A percentile compares a stretch with the other conserved stretches of the same genome.
Conservation (phyloP, 345 rosid genomes). For the Aegle marmelos region DNA sequence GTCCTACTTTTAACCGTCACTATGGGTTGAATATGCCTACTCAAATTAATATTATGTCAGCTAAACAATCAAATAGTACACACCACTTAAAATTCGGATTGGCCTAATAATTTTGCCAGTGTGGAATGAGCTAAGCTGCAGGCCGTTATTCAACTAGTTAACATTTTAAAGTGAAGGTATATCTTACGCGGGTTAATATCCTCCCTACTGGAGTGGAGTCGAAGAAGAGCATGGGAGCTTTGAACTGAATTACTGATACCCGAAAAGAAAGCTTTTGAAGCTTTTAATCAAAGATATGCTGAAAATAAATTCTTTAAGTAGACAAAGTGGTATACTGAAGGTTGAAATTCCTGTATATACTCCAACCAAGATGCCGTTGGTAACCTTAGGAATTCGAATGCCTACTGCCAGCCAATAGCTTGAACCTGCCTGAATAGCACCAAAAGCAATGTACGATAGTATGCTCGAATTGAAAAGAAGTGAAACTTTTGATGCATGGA, state of each 20-base stretch:
- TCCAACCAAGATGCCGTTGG: background rate
- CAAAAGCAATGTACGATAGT: slow-evolving; percentile 16
- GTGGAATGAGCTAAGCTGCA: too few species aligned
- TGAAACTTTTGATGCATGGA: slow-evolving; percentile 20
- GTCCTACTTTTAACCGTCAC: too few species aligned
- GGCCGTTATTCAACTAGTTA: too few species aligned
- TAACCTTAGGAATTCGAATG: background rate
- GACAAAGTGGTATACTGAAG: background rate
- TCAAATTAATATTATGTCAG: too few species aligned
- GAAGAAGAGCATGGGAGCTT: slow-evolving; percentile 44
- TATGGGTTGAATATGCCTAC: too few species aligned
- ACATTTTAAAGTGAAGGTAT: too few species aligned
- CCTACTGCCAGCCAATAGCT: slow-evolving; percentile 38
- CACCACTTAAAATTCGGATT: too few species aligned
- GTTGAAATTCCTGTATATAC: background rate
- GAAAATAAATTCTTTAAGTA: background rate
- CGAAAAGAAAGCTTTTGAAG: slow-evolving; percentile 30
- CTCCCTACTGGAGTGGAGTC: slow-evolving; percentile 48
- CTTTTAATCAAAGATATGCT: slow-evolving; percentile 4
- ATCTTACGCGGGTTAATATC: slow-evolving; percentile 40
- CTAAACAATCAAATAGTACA: too few species aligned
- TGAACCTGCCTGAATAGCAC: slow-evolving; percentile 26
- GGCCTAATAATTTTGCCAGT: too few species aligned
- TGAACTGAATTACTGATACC: slow-evolving; percentile 27
- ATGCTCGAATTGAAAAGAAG: slow-evolving; percentile 10